Evolutionary conservation across 2,329 filamentous ascomycete species (phyloP).

Genomic region (Trichoderma polysporum): DNA sequence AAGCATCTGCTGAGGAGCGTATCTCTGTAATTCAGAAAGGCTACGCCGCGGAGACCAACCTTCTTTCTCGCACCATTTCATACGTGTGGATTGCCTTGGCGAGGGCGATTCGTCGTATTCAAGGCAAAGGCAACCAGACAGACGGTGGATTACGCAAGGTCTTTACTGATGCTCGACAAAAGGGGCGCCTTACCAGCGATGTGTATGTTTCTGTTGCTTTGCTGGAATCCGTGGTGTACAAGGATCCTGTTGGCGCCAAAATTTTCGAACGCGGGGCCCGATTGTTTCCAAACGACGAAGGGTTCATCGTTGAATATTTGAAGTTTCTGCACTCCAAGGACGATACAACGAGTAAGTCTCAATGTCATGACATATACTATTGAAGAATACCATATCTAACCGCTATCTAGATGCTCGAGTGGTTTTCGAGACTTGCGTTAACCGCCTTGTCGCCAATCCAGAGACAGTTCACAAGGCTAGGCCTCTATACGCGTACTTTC

Average conservation of each 20-base stretch:
- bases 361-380: not conserved
- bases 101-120: slow-evolving; percentile 88
- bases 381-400: slow-evolving; percentile 23
- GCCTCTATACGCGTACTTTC: slow-evolving; percentile 85
- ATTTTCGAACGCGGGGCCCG: slow-evolving; percentile 95
- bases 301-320: slow-evolving; percentile 91
- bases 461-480: slow-evolving; percentile 75
- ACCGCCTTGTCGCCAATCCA: slow-evolving; percentile 73
- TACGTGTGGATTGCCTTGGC: slow-evolving; percentile 95
- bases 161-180: slow-evolving; percentile 83
- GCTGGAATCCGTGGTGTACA: slow-evolving; percentile 94
- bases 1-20: slow-evolving; percentile 64
- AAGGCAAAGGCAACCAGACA: slow-evolving; percentile 69
- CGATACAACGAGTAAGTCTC: slow-evolving; percentile 81
- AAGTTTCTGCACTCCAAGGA: slow-evolving; percentile 92
- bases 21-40: slow-evolving; percentile 62
- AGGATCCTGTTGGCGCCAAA: slow-evolving; percentile 86
- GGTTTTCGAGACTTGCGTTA: slow-evolving; percentile 93
- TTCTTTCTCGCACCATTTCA: slow-evolving; percentile 81
- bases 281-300: slow-evolving; percentile 89
- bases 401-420: slow-evolving; percentile 73
- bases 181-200: slow-evolving; percentile 86
- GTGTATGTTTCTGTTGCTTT: slow-evolving; percentile 92
- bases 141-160: slow-evolving; percentile 82
- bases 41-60: slow-evolving; percentile 69